Evolutionary conservation across 805 yeast species (phyloP).

Genomic region (Pichia manshurica): DNA sequence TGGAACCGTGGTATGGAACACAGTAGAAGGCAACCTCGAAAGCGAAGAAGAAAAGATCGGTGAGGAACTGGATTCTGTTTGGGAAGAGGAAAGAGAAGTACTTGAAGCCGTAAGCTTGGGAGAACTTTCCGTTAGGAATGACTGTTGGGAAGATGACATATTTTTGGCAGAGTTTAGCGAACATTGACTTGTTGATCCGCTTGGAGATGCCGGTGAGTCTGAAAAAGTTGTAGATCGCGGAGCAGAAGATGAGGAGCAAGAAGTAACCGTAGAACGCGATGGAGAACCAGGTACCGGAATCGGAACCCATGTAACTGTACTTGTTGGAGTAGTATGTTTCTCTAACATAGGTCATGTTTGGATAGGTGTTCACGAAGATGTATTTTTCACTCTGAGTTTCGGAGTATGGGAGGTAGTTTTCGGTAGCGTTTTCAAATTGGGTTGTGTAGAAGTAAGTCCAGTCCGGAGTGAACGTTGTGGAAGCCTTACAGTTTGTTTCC

Average conservation of each 20-base stretch:
- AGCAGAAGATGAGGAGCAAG: constrained; percentile 32
- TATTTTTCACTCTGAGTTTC: not conserved
- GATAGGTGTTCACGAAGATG: not conserved
- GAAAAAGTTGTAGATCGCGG: constrained; percentile 31
- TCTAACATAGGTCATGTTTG: not conserved
- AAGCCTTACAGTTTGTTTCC: not conserved
- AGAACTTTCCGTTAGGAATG: constrained; percentile 19
- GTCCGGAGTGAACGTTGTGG: not conserved
- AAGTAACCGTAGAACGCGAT: constrained; percentile 35
- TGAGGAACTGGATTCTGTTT: constrained; percentile 9
- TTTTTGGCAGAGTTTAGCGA: constrained; percentile 24
- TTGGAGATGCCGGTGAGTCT: constrained; percentile 27
- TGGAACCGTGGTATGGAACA: constrained; percentile 4
- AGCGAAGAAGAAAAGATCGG: constrained; percentile 7
- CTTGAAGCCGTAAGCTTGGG: constrained; percentile 15
- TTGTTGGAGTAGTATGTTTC: constrained; percentile 15
- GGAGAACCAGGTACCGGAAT: constrained; percentile 23
- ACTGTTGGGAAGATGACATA: constrained; percentile 36
- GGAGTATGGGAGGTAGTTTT: constrained; percentile 1
- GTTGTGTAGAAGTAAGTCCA: constrained; percentile 14
- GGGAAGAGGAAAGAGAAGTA: constrained; percentile 12
- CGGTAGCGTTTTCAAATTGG: constrained; percentile 29
- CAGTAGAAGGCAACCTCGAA: constrained; percentile 13
- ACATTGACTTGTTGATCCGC: constrained; percentile 13
- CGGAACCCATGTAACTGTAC: not conserved